Conservation (phyloP, 2,329 filamentous ascomycete species). For the Phialophora verrucosa region DNA sequence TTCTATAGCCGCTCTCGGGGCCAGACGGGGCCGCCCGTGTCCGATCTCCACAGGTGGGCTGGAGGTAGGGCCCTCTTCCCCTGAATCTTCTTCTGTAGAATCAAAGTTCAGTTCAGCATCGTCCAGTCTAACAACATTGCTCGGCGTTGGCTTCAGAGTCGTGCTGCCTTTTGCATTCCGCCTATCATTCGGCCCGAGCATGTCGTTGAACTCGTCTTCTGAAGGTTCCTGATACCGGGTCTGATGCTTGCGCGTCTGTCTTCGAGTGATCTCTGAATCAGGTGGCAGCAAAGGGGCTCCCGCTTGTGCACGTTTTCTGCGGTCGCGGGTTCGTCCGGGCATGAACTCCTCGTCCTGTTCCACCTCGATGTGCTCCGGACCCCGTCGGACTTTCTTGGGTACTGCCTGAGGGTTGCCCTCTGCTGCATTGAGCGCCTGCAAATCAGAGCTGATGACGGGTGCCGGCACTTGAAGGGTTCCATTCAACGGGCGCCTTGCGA, state of each 20-base stretch:
- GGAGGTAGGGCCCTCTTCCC: slow-evolving; percentile 13
- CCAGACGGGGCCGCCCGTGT: neutral
- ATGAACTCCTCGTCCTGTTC: slow-evolving; percentile 42
- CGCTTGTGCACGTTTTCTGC: slow-evolving; percentile 31
- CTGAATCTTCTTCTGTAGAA: slow-evolving; percentile 12
- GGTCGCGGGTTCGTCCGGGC: slow-evolving; percentile 36
- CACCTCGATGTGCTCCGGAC: slow-evolving; percentile 28
- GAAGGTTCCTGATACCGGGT: slow-evolving; percentile 37
- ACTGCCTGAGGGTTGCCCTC: slow-evolving; percentile 36
- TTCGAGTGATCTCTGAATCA: slow-evolving; percentile 31
- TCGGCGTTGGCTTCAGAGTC: neutral
- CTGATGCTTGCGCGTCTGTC: slow-evolving; percentile 36
- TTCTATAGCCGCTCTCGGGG: slow-evolving; percentile 5
- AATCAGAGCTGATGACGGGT: slow-evolving; percentile 39
- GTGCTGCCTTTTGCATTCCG: neutral
- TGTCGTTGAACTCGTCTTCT: slow-evolving; percentile 38
- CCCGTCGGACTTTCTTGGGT: slow-evolving; percentile 32
- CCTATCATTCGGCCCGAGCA: slow-evolving; percentile 10
- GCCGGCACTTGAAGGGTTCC: slow-evolving; percentile 28
- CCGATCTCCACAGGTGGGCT: slow-evolving; percentile 21
- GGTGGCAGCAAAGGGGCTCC: slow-evolving; percentile 25
- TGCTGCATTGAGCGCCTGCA: slow-evolving; percentile 41
- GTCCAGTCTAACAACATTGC: slow-evolving; percentile 22
- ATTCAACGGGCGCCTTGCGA: slow-evolving; percentile 32
- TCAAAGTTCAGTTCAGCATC: slow-evolving; percentile 25